Evolutionary conservation across 139 green algal genomes (phyloP).

Genomic region (Micractinium conductrix): DNA sequence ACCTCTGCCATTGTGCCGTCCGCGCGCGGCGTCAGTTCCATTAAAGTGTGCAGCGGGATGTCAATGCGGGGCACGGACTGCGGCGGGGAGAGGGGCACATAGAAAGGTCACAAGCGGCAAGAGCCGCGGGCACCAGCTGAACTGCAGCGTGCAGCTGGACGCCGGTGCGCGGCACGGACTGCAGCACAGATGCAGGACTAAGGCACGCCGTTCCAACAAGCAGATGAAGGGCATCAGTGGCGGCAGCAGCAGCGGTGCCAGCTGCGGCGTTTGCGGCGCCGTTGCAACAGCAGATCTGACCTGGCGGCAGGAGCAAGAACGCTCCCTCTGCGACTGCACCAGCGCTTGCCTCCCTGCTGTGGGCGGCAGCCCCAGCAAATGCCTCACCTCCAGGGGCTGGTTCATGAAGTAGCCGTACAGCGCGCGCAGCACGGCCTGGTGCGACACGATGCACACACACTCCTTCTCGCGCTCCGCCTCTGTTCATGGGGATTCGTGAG

Average conservation of each 20-base stretch:
- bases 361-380: no score
- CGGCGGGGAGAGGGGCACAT: background rate
- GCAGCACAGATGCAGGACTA: background rate
- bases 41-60: slow-evolving; percentile 92
- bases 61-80: slow-evolving; percentile 76
- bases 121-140: slow-evolving; percentile 73
- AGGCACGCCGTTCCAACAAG: no score
- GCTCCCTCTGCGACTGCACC: no score
- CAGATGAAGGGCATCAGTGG: no score
- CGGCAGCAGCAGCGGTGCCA: no score
- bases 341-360: no score
- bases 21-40: slow-evolving; percentile 87
- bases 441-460: slow-evolving; percentile 83
- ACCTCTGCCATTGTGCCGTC: slow-evolving; percentile 86
- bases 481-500: background rate
- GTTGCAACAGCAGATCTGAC: no score
- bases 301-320: no score
- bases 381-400: slow-evolving; percentile 42
- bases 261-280: no score
- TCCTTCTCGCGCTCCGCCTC: slow-evolving; percentile 92
- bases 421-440: slow-evolving; percentile 88
- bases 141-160: slow-evolving; percentile 93
- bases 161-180: slow-evolving; percentile 54
- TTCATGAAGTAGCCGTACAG: slow-evolving; percentile 93
- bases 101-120: background rate